Base-by-base conservation (phyloP, 2,329 filamentous ascomycete species). In the Metarhizium brunneum region DNA sequence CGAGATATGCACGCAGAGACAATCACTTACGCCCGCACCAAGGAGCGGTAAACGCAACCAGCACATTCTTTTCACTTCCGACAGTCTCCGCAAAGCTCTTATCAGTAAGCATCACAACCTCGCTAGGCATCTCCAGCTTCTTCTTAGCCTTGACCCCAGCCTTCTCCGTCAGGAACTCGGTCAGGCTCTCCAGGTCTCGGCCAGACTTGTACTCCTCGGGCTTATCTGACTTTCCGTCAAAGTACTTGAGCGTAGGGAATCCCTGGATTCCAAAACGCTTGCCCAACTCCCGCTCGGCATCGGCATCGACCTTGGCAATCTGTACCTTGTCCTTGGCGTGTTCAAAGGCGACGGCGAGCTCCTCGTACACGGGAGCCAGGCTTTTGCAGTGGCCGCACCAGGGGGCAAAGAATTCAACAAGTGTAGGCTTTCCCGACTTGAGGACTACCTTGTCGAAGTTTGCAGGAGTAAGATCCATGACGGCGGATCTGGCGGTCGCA, bases 351-450 rank as follows among this genome's bases (percentile, higher is more conserved):
- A 78, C 71, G 50, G 84, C 94, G 47, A 99, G 84, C 69, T 99
- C 89, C 71, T 99, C 94, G 73, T 95, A 99, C 57, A 95, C 78
- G 52, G 94, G 95, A 16, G 94, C 94, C 38, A 99, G 87, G 68
- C 78, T 95, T 83, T 97, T 97, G 90, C 94, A 99, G 81, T 99
- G 94, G 36, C 94, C 95, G 69, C 94, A 99, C 94, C 94, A 99
- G 29, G 92, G 92, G 38, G 94, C 94, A 69, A 95, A 97, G 82
- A 99, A 99, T 73, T 97, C 92, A 65, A 97, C 91, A 30, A 99
- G 85, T 0, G 94, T 92, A 47, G 94, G 92, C 78, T 95, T 97
- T 73, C 91, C 91, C 49, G 89, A 92, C 71, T 95, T 84, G 58
- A 96, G 80, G 61, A 96, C 90, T 55, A 96, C 80, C 50, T 86